These are phyloP conservation scores for Pulveroboletus ravenelii DNA, from an alignment of 768 basidiomycete species.

Conservation along the genomic window DNA sequence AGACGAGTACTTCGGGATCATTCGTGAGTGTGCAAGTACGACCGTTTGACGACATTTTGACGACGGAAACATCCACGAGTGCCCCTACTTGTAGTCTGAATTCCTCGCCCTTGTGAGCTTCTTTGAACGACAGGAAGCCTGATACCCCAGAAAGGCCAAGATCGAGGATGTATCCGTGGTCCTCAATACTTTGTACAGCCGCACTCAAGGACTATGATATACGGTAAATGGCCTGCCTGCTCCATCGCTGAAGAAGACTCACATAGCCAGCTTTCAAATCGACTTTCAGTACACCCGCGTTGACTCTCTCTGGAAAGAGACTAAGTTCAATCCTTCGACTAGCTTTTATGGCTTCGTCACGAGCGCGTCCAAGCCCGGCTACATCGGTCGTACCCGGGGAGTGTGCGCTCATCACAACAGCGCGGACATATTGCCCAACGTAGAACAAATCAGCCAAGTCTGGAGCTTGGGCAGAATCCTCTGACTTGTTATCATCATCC, in stretches of 20 bases:
- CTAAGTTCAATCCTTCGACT: conserved; percentile 82
- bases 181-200: conserved; percentile 80
- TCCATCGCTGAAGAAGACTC: conserved; percentile 33
- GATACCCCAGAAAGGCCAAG: conserved; percentile 74
- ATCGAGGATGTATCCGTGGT: conserved; percentile 90
- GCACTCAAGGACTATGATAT: conserved; percentile 62
- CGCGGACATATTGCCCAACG: conserved; percentile 83
- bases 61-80: conserved; percentile 62
- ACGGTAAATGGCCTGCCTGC: conserved; percentile 1
- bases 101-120: conserved; percentile 42
- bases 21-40: conserved; percentile 70
- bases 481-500: conserved; percentile 43
- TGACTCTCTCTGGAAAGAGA: conserved; percentile 79
- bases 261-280: conserved; percentile 78
- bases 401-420: conserved; percentile 67
- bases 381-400: conserved; percentile 59
- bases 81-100: conserved; percentile 55
- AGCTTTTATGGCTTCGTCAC: conserved; percentile 62
- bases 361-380: conserved; percentile 53
- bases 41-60: conserved; percentile 67
- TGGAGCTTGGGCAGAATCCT: conserved; percentile 41
- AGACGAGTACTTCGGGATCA: conserved; percentile 44
- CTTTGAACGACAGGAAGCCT: conserved; percentile 82
- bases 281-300: conserved; percentile 68
- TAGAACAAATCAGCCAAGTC: conserved; percentile 72